Evolutionary conservation across 208 protist species (phyloP).

Genomic region (Trypanosoma caninum): DNA sequence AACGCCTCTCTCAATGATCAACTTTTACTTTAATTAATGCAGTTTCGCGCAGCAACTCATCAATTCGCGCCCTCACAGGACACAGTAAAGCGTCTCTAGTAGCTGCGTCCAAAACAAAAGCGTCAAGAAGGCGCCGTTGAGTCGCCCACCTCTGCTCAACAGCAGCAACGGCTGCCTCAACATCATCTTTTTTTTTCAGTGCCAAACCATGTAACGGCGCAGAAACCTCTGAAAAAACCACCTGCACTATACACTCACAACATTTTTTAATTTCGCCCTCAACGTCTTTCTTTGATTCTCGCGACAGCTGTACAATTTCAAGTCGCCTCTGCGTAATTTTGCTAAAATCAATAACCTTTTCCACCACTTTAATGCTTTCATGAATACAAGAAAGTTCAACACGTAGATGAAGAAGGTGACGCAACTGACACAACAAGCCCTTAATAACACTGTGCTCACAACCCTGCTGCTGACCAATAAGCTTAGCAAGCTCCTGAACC

Average conservation of each 20-base stretch:
- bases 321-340: slow-evolving; percentile 55
- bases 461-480: slow-evolving; percentile 35
- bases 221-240: slow-evolving; percentile 46
- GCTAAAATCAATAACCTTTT: slow-evolving; percentile 64
- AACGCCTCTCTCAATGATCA: background rate
- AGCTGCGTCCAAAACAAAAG: slow-evolving; percentile 12
- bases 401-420: slow-evolving; percentile 73
- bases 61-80: slow-evolving; percentile 15
- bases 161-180: slow-evolving; percentile 9
- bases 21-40: background rate
- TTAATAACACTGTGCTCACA: slow-evolving; percentile 25
- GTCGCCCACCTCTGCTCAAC: background rate
- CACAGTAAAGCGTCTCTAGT: slow-evolving; percentile 23
- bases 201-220: slow-evolving; percentile 49
- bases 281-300: slow-evolving; percentile 83
- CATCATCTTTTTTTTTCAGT: slow-evolving; percentile 31
- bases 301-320: slow-evolving; percentile 72
- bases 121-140: slow-evolving; percentile 2
- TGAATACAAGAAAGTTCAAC: slow-evolving; percentile 71
- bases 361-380: slow-evolving; percentile 79
- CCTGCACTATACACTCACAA: slow-evolving; percentile 51
- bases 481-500: slow-evolving; percentile 50
- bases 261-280: slow-evolving; percentile 63
- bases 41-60: slow-evolving; percentile 24
- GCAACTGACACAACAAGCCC: slow-evolving; percentile 60